These are phyloP conservation scores for Aspergillus taichungensis DNA, from an alignment of 495 filamentous ascomycete genomes.

Conservation along the genomic window DNA sequence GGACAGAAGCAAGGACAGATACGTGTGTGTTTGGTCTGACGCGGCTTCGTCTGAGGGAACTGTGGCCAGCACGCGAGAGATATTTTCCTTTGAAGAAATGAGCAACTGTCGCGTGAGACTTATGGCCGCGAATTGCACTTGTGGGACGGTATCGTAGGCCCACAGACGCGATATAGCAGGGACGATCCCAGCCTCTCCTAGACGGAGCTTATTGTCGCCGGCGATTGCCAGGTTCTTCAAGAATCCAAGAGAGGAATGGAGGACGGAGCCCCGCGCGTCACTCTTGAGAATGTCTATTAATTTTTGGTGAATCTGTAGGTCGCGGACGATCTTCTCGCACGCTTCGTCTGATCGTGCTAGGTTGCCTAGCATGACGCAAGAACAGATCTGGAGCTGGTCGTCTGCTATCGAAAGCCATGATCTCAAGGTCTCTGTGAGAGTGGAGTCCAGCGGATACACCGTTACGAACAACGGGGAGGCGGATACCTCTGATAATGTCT, in stretches of 20 bases:
- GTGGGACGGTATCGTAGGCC: slow-evolving; percentile 50
- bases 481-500: slow-evolving; percentile 56
- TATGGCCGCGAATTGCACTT: slow-evolving; percentile 61
- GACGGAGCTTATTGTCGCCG: slow-evolving; percentile 45
- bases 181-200: slow-evolving; percentile 48
- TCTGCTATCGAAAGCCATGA: slow-evolving; percentile 42
- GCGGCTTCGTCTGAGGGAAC: slow-evolving; percentile 29
- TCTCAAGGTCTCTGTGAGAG: slow-evolving; percentile 44
- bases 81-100: slow-evolving; percentile 48
- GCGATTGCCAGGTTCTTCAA: slow-evolving; percentile 73
- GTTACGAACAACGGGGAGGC: slow-evolving; percentile 46
- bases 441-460: slow-evolving; percentile 38
- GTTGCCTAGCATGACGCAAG: slow-evolving; percentile 71
- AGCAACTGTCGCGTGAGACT: slow-evolving; percentile 60
- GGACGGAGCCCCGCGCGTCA: slow-evolving; percentile 39
- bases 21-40: slow-evolving; percentile 35
- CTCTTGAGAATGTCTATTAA: slow-evolving; percentile 45
- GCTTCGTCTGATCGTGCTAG: slow-evolving; percentile 61
- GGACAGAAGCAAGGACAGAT: slow-evolving; percentile 50
- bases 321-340: slow-evolving; percentile 47
- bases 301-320: slow-evolving; percentile 43
- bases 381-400: slow-evolving; percentile 58
- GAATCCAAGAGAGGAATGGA: slow-evolving; percentile 63
- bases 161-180: slow-evolving; percentile 51
- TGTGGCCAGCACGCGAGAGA: slow-evolving; percentile 37